Evolutionary conservation across 2,329 filamentous ascomycete species (phyloP).

Genomic region (Talaromyces sp.): DNA sequence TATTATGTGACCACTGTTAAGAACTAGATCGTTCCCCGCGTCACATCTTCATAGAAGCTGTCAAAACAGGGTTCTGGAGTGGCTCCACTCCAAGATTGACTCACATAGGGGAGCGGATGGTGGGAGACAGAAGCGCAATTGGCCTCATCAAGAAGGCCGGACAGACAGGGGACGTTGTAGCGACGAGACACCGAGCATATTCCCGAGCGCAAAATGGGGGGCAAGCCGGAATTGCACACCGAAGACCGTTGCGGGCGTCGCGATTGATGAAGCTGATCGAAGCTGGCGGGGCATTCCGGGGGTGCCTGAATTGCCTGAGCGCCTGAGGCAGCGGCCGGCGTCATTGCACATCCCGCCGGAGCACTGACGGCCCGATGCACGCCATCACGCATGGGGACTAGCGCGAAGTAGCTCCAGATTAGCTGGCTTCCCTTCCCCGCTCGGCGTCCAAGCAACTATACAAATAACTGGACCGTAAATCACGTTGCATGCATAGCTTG

Average conservation of each 20-base stretch:
- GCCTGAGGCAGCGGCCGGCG: background rate
- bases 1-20: background rate
- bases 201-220: background rate
- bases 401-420: background rate
- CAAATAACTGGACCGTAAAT: background rate
- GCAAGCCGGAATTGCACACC: background rate
- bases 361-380: background rate
- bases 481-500: background rate
- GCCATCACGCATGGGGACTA: background rate
- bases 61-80: background rate
- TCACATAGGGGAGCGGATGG: conserved; percentile 1
- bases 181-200: background rate
- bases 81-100: background rate
- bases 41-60: background rate
- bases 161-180: background rate
- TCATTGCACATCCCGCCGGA: background rate
- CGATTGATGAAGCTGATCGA: background rate
- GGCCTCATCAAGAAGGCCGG: background rate
- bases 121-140: background rate
- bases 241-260: background rate
- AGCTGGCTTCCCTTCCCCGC: background rate
- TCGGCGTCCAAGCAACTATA: background rate
- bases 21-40: background rate
- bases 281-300: background rate
- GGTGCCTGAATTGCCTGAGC: background rate